Evolutionary conservation across 148 eudicot genomes (phyloP), one percentile per base, ranked within the genome.

Genomic region (Agrostemma githago): DNA sequence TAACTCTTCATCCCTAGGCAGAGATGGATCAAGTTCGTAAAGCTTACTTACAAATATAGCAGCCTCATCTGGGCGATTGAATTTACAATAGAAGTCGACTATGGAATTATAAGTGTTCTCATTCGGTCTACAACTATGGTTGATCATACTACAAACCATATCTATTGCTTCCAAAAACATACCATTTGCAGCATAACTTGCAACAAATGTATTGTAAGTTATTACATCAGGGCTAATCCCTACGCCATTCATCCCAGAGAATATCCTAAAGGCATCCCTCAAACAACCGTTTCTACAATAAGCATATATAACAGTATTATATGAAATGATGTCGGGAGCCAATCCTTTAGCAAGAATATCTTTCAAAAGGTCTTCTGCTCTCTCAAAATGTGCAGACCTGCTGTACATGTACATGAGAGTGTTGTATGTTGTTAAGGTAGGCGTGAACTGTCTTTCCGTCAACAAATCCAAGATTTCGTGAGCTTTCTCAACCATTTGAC

Each of bases 351-450:
- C 82, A 75, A 86, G 58, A 54, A 94, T 74, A 73, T 87, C 89
- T 82, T 84, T 85, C 77, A 91, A 66, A 11, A 86, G 74, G 60
- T 91, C 88, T 82, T 88, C 96, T 21, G 97, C 85, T 76, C 76
- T 91, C 71, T 82, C 87, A 68, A 80, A 88, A 69, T 81, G 81
- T 40, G 58, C 85, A 53, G 91, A 88, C 62, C 86, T 86, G 76
- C 97, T 87, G 73, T 89, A 82, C 97, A 91, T 94, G 74, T 87
- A 82, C 90, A 94, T 91, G 88, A 94, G 79, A 75, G 83, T 86
- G 70, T 94, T 94, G 78, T 89, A 94, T 2, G 97, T 94, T 17
- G 90, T 81, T 79, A 94, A 80, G 76, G 71, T 88, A 63, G 96
- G 98, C 77, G 98, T 89, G 71, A 83, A 85, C 12, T 93, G 93